These are phyloP conservation scores for Cadophora malorum DNA, from an alignment of 2,329 filamentous ascomycete species.

Conservation along the genomic window DNA sequence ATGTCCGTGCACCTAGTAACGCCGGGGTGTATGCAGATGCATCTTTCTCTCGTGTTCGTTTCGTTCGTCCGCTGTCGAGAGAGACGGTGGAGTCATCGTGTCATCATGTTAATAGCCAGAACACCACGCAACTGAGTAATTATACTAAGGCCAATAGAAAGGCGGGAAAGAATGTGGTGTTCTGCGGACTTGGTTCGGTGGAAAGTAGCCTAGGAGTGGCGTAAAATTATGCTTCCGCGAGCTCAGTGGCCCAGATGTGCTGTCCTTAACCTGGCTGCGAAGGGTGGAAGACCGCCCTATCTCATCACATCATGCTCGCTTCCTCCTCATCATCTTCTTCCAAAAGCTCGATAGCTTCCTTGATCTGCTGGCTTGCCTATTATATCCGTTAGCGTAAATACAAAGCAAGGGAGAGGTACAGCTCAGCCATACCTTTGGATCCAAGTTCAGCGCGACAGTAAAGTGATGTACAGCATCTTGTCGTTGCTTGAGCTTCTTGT, in stretches of 20 bases:
- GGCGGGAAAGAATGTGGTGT: not conserved
- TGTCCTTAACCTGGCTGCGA: not conserved
- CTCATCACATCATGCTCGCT: slow-evolving; percentile 39
- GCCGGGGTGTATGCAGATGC: slow-evolving; percentile 28
- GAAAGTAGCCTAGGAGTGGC: not conserved
- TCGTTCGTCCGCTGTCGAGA: not conserved
- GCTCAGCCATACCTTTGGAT: slow-evolving; percentile 98
- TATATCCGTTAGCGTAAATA: too few relatives aligned
- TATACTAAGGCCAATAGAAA: slow-evolving; percentile 12
- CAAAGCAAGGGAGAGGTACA: not conserved
- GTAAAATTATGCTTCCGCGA: not conserved
- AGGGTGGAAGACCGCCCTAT: too few relatives aligned
- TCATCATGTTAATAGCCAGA: slow-evolving; percentile 28
- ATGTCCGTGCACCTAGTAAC: slow-evolving; percentile 18
- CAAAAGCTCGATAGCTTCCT: slow-evolving; percentile 92
- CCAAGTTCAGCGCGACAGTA: slow-evolving; percentile 91
- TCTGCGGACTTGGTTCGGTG: not conserved
- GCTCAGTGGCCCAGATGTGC: not conserved
- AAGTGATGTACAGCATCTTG: slow-evolving; percentile 89
- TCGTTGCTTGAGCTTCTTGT: slow-evolving; percentile 75
- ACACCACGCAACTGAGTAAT: slow-evolving; percentile 21
- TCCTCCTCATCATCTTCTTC: slow-evolving; percentile 69
- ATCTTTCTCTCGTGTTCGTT: slow-evolving; percentile 18
- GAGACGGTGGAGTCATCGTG: slow-evolving; percentile 24
- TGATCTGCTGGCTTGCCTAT: slow-evolving; percentile 93